These are phyloP conservation scores for Rhinocladiella mackenziei DNA, from an alignment of 2,329 filamentous ascomycete species.

Conservation along the genomic window DNA sequence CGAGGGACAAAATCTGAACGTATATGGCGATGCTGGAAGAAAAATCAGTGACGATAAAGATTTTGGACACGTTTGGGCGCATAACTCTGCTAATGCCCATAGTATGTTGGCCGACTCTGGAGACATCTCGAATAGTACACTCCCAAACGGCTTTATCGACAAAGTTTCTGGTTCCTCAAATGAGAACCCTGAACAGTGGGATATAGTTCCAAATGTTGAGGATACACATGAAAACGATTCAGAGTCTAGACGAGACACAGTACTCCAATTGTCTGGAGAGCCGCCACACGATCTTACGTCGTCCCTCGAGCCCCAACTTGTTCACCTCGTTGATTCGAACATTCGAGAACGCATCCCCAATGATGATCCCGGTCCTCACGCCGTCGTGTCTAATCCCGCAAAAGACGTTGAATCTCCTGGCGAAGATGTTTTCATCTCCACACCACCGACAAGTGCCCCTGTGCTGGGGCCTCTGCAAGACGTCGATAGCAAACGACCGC, in stretches of 20 bases:
- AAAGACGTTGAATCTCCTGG: neutral
- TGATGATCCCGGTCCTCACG: slow-evolving; percentile 1
- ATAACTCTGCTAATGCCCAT: neutral
- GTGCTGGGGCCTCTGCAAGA: slow-evolving; percentile 31
- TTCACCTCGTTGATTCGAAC: slow-evolving; percentile 40
- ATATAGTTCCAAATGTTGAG: no score
- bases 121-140: no score
- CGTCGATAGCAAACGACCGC: slow-evolving; percentile 14
- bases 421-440: slow-evolving; percentile 18
- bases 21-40: neutral
- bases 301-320: slow-evolving; percentile 52
- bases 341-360: slow-evolving; percentile 32
- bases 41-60: neutral
- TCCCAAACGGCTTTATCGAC: neutral
- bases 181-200: no score
- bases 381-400: neutral
- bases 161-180: neutral
- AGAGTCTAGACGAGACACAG: neutral
- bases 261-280: slow-evolving; percentile 50
- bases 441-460: slow-evolving; percentile 25
- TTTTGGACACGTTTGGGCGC: neutral
- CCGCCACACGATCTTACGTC: slow-evolving; percentile 54
- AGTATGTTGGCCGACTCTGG: no score
- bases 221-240: no score
- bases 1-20: neutral